Evolutionary conservation across 106 monocot genomes (phyloP).

Genomic region (Amphibolis antarctica): DNA sequence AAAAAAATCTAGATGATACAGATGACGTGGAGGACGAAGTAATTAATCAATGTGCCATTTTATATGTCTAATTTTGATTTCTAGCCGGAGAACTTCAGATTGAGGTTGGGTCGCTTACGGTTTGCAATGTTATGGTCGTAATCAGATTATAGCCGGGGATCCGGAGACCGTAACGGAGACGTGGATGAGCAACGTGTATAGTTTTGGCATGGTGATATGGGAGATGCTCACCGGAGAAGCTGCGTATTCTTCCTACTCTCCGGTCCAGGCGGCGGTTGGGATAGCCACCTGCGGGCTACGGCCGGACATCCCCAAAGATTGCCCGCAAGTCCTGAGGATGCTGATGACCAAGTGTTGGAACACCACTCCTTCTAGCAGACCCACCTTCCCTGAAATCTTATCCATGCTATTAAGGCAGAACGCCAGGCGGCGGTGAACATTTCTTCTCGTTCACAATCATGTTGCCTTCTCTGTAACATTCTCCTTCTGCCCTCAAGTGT

Average conservation of each 20-base stretch:
- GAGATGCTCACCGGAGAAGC: slow-evolving; percentile 90
- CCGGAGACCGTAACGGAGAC: slow-evolving; percentile 90
- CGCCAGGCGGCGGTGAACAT: slow-evolving; percentile 4
- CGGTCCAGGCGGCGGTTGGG: slow-evolving; percentile 95
- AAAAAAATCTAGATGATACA: no score
- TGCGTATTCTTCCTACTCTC: slow-evolving; percentile 87
- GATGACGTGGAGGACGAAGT: no score
- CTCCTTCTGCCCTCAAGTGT: neutral
- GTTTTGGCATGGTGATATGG: slow-evolving; percentile 95
- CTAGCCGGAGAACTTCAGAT: no score
- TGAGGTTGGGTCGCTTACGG: neutral
- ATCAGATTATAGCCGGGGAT: slow-evolving; percentile 89
- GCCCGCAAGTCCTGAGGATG: slow-evolving; percentile 56
- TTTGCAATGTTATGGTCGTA: neutral
- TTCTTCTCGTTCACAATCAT: neutral
- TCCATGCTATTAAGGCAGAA: slow-evolving; percentile 44
- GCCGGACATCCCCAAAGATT: slow-evolving; percentile 82
- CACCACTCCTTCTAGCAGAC: slow-evolving; percentile 53
- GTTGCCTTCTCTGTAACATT: neutral
- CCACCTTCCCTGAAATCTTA: slow-evolving; percentile 68
- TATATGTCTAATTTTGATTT: no score
- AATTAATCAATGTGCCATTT: no score
- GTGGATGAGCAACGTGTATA: slow-evolving; percentile 98
- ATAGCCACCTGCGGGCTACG: slow-evolving; percentile 86
- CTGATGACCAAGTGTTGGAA: slow-evolving; percentile 90